Percentiles rank a stretch among this genome's conserved stretches.
Evolutionary conservation across 495 filamentous ascomycete genomes (phyloP).

Genomic region (Chlorociboria aeruginascens): DNA sequence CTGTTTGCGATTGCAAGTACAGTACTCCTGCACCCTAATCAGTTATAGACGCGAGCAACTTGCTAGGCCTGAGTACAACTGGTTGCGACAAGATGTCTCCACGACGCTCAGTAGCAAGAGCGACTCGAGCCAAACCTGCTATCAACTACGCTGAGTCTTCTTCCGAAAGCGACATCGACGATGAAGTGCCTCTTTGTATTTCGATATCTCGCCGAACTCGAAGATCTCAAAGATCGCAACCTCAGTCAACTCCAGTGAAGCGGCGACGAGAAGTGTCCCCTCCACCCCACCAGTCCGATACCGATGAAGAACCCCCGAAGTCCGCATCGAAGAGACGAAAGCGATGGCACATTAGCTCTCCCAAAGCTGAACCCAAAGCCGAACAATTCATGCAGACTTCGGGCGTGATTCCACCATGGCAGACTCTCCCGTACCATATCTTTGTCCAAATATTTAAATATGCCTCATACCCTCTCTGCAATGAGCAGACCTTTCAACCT

Average conservation of each 20-base stretch:
- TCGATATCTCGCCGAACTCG: background rate
- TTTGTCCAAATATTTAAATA: conserved; percentile 56
- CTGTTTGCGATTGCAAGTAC: too few species aligned
- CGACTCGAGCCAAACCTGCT: conserved; percentile 10
- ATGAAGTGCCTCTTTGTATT: background rate
- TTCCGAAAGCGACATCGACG: conserved; percentile 3
- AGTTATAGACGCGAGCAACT: too few species aligned
- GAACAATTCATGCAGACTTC: background rate
- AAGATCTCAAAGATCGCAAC: background rate
- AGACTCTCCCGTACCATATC: conserved; percentile 58
- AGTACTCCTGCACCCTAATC: too few species aligned
- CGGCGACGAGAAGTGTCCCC: too few species aligned
- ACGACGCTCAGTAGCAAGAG: conserved; percentile 3
- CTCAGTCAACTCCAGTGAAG: background rate
- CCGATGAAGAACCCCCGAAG: too few species aligned
- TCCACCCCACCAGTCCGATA: too few species aligned
- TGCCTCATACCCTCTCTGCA: conserved; percentile 49
- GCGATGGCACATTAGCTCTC: background rate
- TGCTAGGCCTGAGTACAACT: background rate
- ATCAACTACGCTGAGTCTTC: conserved; percentile 15
- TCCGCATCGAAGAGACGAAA: conserved; percentile 1
- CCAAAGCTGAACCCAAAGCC: background rate
- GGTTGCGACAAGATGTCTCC: background rate
- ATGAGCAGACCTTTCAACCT: conserved; percentile 26
- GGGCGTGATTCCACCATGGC: conserved; percentile 49